Conservation (phyloP, 139 green algal genomes). For the Coccomyxa sp. region DNA sequence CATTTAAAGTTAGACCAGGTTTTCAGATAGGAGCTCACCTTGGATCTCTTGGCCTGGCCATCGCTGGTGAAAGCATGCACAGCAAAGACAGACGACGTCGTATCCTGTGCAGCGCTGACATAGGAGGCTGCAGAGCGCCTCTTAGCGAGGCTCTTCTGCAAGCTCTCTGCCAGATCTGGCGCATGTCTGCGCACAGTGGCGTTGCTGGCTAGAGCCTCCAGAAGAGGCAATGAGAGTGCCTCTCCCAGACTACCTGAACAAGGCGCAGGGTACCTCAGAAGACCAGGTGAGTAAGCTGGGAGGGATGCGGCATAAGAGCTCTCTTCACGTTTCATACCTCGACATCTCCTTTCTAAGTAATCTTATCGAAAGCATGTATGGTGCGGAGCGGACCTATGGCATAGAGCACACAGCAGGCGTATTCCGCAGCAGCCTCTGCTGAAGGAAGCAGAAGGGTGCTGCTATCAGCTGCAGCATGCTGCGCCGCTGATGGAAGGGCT, state of each 20-base stretch:
- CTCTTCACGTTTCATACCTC: too few relatives aligned
- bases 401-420: not conserved
- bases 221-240: too few relatives aligned
- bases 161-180: not conserved
- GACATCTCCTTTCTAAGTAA: too few relatives aligned
- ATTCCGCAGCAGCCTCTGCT: not conserved
- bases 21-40: not conserved
- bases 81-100: constrained; percentile 5
- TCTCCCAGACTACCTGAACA: too few relatives aligned
- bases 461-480: constrained; percentile 7
- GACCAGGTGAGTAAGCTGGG: too few relatives aligned
- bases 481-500: constrained; percentile 12
- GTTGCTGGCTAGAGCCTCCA: not conserved
- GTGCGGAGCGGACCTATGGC: too few relatives aligned
- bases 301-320: too few relatives aligned
- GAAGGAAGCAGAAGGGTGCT: not conserved
- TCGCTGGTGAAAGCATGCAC: constrained; percentile 26
- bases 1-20: too few relatives aligned
- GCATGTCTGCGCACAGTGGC: not conserved
- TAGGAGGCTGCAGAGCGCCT: too few relatives aligned
- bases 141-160: not conserved
- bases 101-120: too few relatives aligned
- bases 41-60: not conserved
- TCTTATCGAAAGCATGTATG: too few relatives aligned
- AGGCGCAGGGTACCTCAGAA: too few relatives aligned